Evolutionary conservation across 306 rosid genomes (phyloP).

Genomic region (Rubus parviflorus): DNA sequence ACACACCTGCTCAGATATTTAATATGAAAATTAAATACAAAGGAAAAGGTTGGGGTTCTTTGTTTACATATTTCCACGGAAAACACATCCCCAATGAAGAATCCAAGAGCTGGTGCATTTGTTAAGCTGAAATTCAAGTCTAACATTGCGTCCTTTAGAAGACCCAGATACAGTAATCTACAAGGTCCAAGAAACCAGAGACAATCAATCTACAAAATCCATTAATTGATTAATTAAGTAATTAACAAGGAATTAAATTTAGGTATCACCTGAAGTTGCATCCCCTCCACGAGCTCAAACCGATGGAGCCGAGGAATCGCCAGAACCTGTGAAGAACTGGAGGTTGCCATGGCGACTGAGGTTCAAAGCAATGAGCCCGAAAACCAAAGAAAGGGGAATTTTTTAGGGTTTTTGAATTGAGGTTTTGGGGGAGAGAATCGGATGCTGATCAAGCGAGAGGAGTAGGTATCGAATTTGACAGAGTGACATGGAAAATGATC

Average conservation of each 20-base stretch:
- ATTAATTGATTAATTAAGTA: neutral
- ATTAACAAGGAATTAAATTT: neutral
- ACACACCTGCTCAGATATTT: neutral
- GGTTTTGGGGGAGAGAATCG: conserved; percentile 8
- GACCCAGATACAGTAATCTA: conserved; percentile 34
- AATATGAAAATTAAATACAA: neutral
- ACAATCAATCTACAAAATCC: neutral
- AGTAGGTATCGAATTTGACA: neutral
- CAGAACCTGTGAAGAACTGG: conserved; percentile 5
- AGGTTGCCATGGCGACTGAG: conserved; percentile 26
- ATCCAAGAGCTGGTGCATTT: conserved; percentile 30
- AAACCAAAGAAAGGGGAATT: neutral
- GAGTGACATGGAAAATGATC: neutral
- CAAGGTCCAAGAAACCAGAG: neutral
- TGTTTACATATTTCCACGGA: conserved; percentile 25
- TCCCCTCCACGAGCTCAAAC: conserved; percentile 30
- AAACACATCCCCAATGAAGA: conserved; percentile 37
- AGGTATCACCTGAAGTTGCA: conserved; percentile 25
- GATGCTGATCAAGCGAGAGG: conserved; percentile 6
- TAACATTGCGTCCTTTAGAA: conserved; percentile 20
- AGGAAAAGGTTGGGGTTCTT: neutral
- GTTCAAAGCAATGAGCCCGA: neutral
- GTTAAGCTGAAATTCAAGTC: conserved; percentile 34
- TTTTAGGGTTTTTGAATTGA: neutral
- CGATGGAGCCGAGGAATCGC: conserved; percentile 23